Evolutionary conservation across 306 rosid species (phyloP).

Genomic region (Gleditsia sinensis): DNA sequence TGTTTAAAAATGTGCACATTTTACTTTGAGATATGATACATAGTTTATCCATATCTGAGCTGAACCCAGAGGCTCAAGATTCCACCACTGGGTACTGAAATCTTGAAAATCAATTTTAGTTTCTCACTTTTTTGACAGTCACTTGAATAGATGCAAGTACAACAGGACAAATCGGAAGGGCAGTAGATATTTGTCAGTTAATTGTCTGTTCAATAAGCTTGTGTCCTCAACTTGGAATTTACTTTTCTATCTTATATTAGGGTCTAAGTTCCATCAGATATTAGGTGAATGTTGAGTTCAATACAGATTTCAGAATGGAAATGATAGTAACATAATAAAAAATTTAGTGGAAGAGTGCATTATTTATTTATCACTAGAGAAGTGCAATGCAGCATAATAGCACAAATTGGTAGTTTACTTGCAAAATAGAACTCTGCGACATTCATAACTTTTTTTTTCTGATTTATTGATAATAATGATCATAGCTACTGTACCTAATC

Average conservation of each 20-base stretch:
- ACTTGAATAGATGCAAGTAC: background rate
- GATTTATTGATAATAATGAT: background rate
- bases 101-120: background rate
- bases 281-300: constrained; percentile 9
- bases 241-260: background rate
- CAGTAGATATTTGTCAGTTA: background rate
- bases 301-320: constrained; percentile 25
- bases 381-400: background rate
- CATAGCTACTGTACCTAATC: constrained; percentile 8
- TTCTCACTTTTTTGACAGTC: background rate
- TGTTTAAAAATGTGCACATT: background rate
- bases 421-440: background rate
- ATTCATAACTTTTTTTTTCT: background rate
- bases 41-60: background rate
- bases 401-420: constrained; percentile 15
- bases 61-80: background rate
- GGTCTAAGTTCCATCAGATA: background rate
- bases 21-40: background rate
- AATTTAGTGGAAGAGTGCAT: constrained; percentile 2
- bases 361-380: background rate
- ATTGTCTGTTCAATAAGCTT: background rate
- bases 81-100: background rate
- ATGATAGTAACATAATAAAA: constrained; percentile 11
- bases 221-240: background rate
- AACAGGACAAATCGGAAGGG: background rate